A percentile compares a stretch with the other conserved stretches of the same genome.
Evolutionary conservation across 2,329 filamentous ascomycete species (phyloP).

Genomic region (Colletotrichum sp.): DNA sequence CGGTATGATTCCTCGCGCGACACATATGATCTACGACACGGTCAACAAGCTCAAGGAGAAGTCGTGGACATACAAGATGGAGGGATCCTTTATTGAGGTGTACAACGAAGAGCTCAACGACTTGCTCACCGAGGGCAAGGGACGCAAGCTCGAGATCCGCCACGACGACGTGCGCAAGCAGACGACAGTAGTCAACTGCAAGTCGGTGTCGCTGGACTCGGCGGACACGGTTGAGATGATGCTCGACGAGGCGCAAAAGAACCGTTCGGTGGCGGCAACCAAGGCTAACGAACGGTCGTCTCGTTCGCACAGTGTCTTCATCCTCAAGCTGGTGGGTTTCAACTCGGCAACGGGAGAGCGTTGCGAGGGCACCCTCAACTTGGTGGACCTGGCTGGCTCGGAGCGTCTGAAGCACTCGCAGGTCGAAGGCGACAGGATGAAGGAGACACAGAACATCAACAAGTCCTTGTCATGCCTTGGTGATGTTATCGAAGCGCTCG

Average conservation of each 20-base stretch:
- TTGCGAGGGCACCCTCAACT: slow-evolving; percentile 91
- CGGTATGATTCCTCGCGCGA: slow-evolving; percentile 94
- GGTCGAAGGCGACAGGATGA: slow-evolving; percentile 84
- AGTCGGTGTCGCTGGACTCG: slow-evolving; percentile 77
- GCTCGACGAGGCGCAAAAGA: slow-evolving; percentile 79
- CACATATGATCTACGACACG: slow-evolving; percentile 91
- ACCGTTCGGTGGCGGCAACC: slow-evolving; percentile 93
- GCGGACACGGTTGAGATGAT: slow-evolving; percentile 81
- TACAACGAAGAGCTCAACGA: slow-evolving; percentile 99
- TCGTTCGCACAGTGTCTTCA: slow-evolving; percentile 95
- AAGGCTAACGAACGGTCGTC: slow-evolving; percentile 96
- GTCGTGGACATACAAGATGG: slow-evolving; percentile 93
- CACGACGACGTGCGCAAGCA: slow-evolving; percentile 85
- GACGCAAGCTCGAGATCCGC: slow-evolving; percentile 84
- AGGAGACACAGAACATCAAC: slow-evolving; percentile 98
- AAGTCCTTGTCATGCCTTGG: slow-evolving; percentile 90
- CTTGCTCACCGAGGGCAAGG: slow-evolving; percentile 64
- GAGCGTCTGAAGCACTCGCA: slow-evolving; percentile 89
- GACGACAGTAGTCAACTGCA: slow-evolving; percentile 82
- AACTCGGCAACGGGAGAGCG: slow-evolving; percentile 81
- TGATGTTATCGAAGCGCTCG: slow-evolving; percentile 94
- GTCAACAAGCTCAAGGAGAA: slow-evolving; percentile 85
- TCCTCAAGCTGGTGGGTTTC: slow-evolving; percentile 76
- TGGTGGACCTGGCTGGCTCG: slow-evolving; percentile 93
- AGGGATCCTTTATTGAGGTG: slow-evolving; percentile 94